These are phyloP conservation scores for Fusarium sp. DNA, from an alignment of 2,329 filamentous ascomycete genomes.

Conservation along the genomic window DNA sequence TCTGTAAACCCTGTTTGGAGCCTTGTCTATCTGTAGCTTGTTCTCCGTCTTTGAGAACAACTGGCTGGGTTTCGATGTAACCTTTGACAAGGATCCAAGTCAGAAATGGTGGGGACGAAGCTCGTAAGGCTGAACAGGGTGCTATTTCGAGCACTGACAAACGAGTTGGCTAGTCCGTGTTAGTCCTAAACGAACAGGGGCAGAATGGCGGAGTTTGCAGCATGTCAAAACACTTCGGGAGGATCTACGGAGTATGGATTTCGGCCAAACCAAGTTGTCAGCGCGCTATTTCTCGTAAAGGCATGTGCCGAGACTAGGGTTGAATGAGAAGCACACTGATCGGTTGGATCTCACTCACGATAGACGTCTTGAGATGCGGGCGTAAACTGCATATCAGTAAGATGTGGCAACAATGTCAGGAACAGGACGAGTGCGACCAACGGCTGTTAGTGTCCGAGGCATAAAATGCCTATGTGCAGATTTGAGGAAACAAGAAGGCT, in stretches of 20 bases:
- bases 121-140: slow-evolving; percentile 47
- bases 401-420: slow-evolving; percentile 7
- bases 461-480: slow-evolving; percentile 4
- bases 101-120: slow-evolving; percentile 33
- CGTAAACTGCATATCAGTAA: slow-evolving; percentile 3
- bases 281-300: slow-evolving; percentile 29
- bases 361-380: slow-evolving; percentile 8
- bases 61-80: slow-evolving; percentile 9
- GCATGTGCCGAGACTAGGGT: slow-evolving; percentile 33
- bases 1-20: slow-evolving; percentile 2
- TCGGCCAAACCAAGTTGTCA: slow-evolving; percentile 5
- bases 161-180: slow-evolving; percentile 12
- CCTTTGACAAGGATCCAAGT: slow-evolving; percentile 33
- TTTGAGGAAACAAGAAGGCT: slow-evolving; percentile 1
- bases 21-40: slow-evolving; percentile 18
- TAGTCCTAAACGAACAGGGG: slow-evolving; percentile 15
- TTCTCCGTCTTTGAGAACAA: slow-evolving; percentile 18
- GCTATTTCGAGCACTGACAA: slow-evolving; percentile 28
- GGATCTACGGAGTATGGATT: slow-evolving; percentile 17
- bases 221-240: slow-evolving; percentile 18
- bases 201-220: slow-evolving; percentile 25
- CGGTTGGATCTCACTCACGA: slow-evolving; percentile 5
- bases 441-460: neutral
- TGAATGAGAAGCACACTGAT: neutral
- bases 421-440: slow-evolving; percentile 3